Percentiles rank a stretch among this genome's conserved stretches.
Conservation (phyloP, 164 flowering plant species). For the Nymphaea colorata region DNA sequence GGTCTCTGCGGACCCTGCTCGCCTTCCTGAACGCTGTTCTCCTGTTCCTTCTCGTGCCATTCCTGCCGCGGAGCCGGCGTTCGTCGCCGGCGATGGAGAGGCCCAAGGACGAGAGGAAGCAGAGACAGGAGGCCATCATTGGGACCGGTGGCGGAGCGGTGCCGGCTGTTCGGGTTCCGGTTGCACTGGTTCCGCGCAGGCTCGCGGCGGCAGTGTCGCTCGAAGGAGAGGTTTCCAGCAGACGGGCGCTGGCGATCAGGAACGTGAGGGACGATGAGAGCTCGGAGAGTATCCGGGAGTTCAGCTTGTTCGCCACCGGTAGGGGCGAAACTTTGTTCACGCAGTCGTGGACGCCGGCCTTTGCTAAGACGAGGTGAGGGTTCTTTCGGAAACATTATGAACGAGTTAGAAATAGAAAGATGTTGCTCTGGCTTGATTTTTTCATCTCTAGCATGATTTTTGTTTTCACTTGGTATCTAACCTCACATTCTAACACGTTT, state of each 20-base stretch:
- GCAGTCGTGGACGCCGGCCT: conserved; percentile 57
- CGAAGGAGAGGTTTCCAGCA: conserved; percentile 24
- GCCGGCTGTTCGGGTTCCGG: conserved; percentile 16
- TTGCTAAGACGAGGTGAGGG: conserved; percentile 27
- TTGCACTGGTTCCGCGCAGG: conserved; percentile 7
- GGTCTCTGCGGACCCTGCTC: conserved; percentile 23
- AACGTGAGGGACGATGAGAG: conserved; percentile 30
- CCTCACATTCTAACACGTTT: no score
- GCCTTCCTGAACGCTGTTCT: conserved; percentile 27
- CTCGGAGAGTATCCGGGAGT: conserved; percentile 22
- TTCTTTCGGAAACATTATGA: neutral
- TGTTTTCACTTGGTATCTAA: no score
- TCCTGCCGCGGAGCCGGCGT: conserved; percentile 19
- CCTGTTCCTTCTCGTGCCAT: conserved; percentile 31
- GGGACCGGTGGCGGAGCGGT: conserved; percentile 17
- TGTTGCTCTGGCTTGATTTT: no score
- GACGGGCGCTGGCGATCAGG: conserved; percentile 42
- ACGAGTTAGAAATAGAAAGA: no score
- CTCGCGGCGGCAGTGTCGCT: conserved; percentile 12
- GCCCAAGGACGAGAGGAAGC: conserved; percentile 12
- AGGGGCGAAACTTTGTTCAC: conserved; percentile 60
- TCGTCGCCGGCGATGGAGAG: conserved; percentile 9
- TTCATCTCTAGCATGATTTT: no score
- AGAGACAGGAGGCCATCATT: conserved; percentile 7
- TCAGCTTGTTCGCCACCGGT: conserved; percentile 23